Percentiles rank a stretch among this genome's conserved stretches.
Evolutionary conservation across 208 protist genomes (phyloP).

Genomic region (Endotrypanum monterogeii): DNA sequence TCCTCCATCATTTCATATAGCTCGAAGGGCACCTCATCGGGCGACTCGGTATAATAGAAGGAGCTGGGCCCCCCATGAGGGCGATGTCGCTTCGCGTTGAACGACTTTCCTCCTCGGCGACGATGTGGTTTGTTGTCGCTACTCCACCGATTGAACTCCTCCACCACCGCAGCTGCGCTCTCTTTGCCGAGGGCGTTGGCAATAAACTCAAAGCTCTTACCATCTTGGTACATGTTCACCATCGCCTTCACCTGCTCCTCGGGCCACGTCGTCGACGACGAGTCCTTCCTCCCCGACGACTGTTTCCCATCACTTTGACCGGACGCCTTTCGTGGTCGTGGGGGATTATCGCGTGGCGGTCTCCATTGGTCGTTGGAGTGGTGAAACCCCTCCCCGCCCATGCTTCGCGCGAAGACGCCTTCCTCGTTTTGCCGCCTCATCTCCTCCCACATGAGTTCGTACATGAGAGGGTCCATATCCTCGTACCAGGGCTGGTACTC

Average conservation of each 20-base stretch:
- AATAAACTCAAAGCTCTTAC: constrained; percentile 93
- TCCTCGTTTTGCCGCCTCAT: constrained; percentile 78
- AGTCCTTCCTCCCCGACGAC: constrained; percentile 16
- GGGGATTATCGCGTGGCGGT: constrained; percentile 10
- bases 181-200: constrained; percentile 82
- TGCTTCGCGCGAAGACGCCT: constrained; percentile 31
- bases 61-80: constrained; percentile 11
- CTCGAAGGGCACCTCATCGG: constrained; percentile 58
- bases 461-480: constrained; percentile 83
- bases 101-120: constrained; percentile 9
- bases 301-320: constrained; percentile 15
- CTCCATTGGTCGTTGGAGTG: constrained; percentile 14
- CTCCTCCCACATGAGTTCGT: constrained; percentile 93
- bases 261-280: constrained; percentile 70
- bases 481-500: constrained; percentile 85
- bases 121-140: constrained; percentile 49
- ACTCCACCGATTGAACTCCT: constrained; percentile 88
- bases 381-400: constrained; percentile 27
- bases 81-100: constrained; percentile 12
- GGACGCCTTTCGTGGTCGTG: constrained; percentile 4
- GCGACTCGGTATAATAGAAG: constrained; percentile 79
- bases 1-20: constrained; percentile 56
- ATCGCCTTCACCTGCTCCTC: constrained; percentile 77
- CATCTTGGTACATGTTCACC: constrained; percentile 91
- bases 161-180: constrained; percentile 48